Evolutionary conservation across 805 yeast genomes (phyloP), one percentile per base, ranked within the genome.

Genomic region (Metschnikowia peoriensis): DNA sequence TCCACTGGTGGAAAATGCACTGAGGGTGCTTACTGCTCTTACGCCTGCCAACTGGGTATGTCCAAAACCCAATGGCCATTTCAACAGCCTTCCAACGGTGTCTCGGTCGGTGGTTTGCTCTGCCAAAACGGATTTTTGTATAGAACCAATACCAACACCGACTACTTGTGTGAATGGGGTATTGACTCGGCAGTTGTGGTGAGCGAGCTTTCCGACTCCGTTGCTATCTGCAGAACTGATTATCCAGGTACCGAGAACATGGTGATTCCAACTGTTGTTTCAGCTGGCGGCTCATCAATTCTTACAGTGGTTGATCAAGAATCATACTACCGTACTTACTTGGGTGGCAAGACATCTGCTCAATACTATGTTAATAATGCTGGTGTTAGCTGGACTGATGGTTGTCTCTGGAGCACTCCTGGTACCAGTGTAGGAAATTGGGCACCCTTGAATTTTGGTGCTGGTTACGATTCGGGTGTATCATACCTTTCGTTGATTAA

Each of bases 191-290:
- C 96, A 46, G 67, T 71, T 49, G 92, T 88, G 61, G 86, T 78
- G 53, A 82, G 84, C 63, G 77, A 88, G 62, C 73, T 89, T 53
- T 66, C 70, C 60, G 68, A 86, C 54, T 79, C 79, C 49, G 91
- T 93, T 63, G 93, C 98, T 54, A 75, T 94, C 66, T 94, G 99
- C 82, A 88, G 97, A 80, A 93, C 99, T 57, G 99, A 93, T 72
- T 93, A 93, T 83, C 99, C 99, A 67, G 99, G 99, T 77, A 86
- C 97, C 59, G 99, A 93, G 79, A 91, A 91, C 82, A 94, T 93
- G 98, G 96, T 86, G 61, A 81, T 93, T 57, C 98, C 99, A 70
- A 92, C 98, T 55, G 77, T 82, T 57, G 87, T 92, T 49, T 70
- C 69, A 35, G 88, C 86, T 54, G 97, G 96, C 63, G 64, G 76